Evolutionary conservation across 805 yeast genomes (phyloP).

Genomic region (Nematodospora valgi): DNA sequence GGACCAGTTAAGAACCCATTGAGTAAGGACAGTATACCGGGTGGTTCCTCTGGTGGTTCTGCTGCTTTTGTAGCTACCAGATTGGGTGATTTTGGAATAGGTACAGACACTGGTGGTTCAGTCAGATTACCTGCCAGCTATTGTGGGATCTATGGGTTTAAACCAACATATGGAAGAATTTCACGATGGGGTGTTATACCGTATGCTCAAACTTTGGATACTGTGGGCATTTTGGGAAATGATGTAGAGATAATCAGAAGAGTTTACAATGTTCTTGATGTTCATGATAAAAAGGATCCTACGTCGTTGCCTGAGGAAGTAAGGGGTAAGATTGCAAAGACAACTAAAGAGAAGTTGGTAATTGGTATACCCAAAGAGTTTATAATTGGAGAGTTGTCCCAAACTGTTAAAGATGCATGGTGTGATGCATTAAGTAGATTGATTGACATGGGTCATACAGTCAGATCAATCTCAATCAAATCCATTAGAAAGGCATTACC

Average conservation of each 20-base stretch:
- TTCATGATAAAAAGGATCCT: slow-evolving; percentile 73
- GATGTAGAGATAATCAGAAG: slow-evolving; percentile 39
- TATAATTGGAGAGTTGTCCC: slow-evolving; percentile 51
- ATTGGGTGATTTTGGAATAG: slow-evolving; percentile 71
- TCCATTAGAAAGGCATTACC: slow-evolving; percentile 64
- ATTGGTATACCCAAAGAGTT: slow-evolving; percentile 79
- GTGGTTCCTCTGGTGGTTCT: slow-evolving; percentile 96
- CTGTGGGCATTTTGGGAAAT: slow-evolving; percentile 79
- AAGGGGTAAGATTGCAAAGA: slow-evolving; percentile 25
- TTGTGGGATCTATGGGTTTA: slow-evolving; percentile 81
- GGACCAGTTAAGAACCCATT: slow-evolving; percentile 60
- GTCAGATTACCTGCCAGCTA: slow-evolving; percentile 89
- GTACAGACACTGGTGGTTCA: slow-evolving; percentile 98
- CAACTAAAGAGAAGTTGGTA: slow-evolving; percentile 21
- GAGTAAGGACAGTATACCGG: slow-evolving; percentile 42
- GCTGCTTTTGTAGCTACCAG: slow-evolving; percentile 87
- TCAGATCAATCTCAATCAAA: slow-evolving; percentile 70
- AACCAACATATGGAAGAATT: slow-evolving; percentile 89
- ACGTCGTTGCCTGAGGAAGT: slow-evolving; percentile 48
- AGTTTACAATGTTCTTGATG: slow-evolving; percentile 57
- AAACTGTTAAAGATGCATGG: slow-evolving; percentile 48
- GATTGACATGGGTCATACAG: slow-evolving; percentile 44
- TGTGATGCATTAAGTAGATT: slow-evolving; percentile 41
- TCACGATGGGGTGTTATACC: slow-evolving; percentile 91
- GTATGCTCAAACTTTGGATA: slow-evolving; percentile 91